Evolutionary conservation across 2,329 filamentous ascomycete genomes (phyloP), one percentile per base, ranked within the genome.

Genomic region (Colletotrichum brevisporum): DNA sequence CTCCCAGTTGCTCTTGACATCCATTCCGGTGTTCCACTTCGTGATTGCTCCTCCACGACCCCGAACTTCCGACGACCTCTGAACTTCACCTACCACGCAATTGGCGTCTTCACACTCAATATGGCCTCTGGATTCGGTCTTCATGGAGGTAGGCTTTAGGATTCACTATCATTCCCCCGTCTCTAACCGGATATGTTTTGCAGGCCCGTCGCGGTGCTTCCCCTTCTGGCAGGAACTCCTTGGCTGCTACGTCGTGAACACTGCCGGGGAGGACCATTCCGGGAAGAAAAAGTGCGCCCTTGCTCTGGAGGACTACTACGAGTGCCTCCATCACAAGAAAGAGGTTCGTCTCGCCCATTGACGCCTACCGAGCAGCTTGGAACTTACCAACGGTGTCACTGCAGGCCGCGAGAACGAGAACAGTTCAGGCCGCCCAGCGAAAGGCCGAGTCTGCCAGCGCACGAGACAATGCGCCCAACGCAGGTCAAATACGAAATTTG

Each of bases 201-300:
- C 75, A 90, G 88, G 88, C 76, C 86, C 88, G 71, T 85, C 85
- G 75, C 93, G 95, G 83, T 99, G 96, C 90, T 98, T 97, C 86
- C 94, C 95, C 79, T 99, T 98, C 90, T 99, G 96, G 96, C 96
- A 99, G 85, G 96, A 99, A 84, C 91, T 98, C 74, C 92, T 99
- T 80, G 94, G 94, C 77, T 99, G 96, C 90, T 99, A 99, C 82
- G 94, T 98, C 71, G 91, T 97, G 79, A 98, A 98, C 85, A 94
- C 94, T 64, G 89, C 88, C 73, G 85, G 92, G 73, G 92, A 95
- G 64, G 92, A 95, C 78, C 86, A 90, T 74, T 89, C 90, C 16
- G 94, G 94, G 75, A 96, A 95, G 85, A 92, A 91, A 82, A 97
- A 97, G 84, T 99, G 97, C 81, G 84, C 88, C 18, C 91, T 93